Evolutionary conservation across 495 filamentous ascomycete species (phyloP).

Genomic region (Penicillium lagena): DNA sequence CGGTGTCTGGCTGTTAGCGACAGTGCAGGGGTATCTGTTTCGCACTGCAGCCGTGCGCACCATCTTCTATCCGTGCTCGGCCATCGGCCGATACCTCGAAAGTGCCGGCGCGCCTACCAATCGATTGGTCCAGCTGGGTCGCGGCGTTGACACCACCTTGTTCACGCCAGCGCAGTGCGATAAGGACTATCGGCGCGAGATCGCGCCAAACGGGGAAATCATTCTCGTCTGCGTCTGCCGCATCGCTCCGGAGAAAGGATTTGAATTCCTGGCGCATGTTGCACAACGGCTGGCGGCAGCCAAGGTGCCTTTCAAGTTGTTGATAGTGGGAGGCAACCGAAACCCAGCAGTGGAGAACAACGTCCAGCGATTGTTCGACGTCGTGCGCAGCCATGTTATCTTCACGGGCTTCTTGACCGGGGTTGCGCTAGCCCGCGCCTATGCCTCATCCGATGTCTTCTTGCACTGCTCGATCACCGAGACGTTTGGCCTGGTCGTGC

Average conservation of each 20-base stretch:
- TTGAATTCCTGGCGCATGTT: conserved; percentile 51
- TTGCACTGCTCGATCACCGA: conserved; percentile 61
- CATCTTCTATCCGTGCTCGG: conserved; percentile 56
- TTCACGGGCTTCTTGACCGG: conserved; percentile 55
- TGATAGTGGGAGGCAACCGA: conserved; percentile 56
- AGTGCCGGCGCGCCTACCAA: conserved; percentile 37
- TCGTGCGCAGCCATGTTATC: conserved; percentile 40
- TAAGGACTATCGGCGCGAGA: conserved; percentile 34
- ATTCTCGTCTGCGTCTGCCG: conserved; percentile 54
- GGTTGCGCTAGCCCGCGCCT: conserved; percentile 45
- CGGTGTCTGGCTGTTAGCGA: conserved; percentile 47
- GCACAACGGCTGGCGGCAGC: conserved; percentile 40
- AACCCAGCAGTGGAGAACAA: conserved; percentile 50
- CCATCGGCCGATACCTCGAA: conserved; percentile 49
- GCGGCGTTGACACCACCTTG: conserved; percentile 53
- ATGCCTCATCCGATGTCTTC: conserved; percentile 56
- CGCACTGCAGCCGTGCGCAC: conserved; percentile 47
- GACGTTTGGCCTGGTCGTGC: conserved; percentile 58
- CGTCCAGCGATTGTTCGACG: conserved; percentile 44
- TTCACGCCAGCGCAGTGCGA: conserved; percentile 47
- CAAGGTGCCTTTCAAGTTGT: conserved; percentile 50
- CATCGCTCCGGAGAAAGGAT: conserved; percentile 59
- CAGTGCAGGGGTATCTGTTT: conserved; percentile 55
- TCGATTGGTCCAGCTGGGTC: conserved; percentile 47
- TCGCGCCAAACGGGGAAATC: conserved; percentile 52